phyloP scores from a whole-genome alignment of 2,329 filamentous ascomycete species.

The Fusarium floridanum region DNA sequence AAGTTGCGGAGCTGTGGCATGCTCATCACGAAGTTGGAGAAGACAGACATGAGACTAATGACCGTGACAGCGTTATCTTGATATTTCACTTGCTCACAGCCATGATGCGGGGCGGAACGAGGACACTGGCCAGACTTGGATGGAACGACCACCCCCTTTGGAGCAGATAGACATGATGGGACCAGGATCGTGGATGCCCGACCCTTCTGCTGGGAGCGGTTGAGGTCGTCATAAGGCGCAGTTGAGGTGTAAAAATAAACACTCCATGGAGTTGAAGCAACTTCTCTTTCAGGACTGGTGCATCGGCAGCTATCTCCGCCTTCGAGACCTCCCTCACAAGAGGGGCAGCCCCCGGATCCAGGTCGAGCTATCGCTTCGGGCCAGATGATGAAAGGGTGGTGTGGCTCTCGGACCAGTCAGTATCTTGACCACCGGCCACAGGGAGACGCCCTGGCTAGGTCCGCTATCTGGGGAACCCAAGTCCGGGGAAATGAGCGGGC shows the following conservation, averaged over 20 bases:
- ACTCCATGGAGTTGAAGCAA: slow-evolving; percentile 5
- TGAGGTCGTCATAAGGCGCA: slow-evolving; percentile 15
- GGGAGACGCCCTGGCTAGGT: slow-evolving; percentile 22
- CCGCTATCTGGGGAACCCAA: slow-evolving; percentile 37
- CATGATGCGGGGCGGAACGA: slow-evolving; percentile 45
- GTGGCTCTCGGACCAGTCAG: slow-evolving; percentile 28
- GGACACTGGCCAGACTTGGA: slow-evolving; percentile 48
- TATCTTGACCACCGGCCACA: slow-evolving; percentile 16
- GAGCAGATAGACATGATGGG: slow-evolving; percentile 46
- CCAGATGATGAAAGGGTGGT: slow-evolving; percentile 25
- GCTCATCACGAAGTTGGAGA: not conserved
- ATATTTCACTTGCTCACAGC: slow-evolving; percentile 51
- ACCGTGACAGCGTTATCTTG: slow-evolving; percentile 48
- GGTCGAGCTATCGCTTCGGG: slow-evolving; percentile 7
- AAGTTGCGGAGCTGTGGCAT: slow-evolving; percentile 31
- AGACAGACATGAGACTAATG: slow-evolving; percentile 17
- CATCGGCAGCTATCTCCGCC: slow-evolving; percentile 9
- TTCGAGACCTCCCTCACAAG: not conserved
- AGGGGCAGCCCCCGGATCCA: not conserved
- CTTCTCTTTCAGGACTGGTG: slow-evolving; percentile 18
- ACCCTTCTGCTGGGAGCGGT: slow-evolving; percentile 1
- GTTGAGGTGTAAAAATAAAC: slow-evolving; percentile 10
- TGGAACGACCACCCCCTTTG: slow-evolving; percentile 45
- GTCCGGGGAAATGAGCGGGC: slow-evolving; percentile 34
- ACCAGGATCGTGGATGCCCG: slow-evolving; percentile 38